Base-by-base conservation (phyloP, 139 green algal genomes). In the Asterochloris erici region DNA sequence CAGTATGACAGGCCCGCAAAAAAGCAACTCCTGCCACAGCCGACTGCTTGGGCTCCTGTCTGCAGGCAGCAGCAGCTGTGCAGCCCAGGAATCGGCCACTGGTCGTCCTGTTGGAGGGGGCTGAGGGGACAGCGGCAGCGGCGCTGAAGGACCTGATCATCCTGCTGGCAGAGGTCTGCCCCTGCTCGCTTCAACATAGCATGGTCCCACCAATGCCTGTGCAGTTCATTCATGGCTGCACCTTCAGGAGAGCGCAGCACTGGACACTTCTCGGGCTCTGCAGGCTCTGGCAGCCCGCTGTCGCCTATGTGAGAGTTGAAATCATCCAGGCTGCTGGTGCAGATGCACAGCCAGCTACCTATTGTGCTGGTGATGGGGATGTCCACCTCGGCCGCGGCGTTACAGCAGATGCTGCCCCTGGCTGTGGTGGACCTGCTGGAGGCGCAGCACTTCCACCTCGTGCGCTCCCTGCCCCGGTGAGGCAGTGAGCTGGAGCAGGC, bases 51-150 rank as follows among this genome's bases (percentile, higher is more conserved):
- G 11, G 60, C 23, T 24, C 15, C 38, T 23, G 1, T 4, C 24
- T 80, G 77, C 63, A 81, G 77, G 77, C 63, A 81, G 26, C 9
- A 14, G 11, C 12, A 28, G 61, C 28, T 13, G 27, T 63, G 73
- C 54, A 63, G n/a, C 16, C 14, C 13, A 60, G 28, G 9, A 2
- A 74, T 16, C 54, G 77, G 70, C 90, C 90, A 54, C 63, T 93
- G 73, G 90, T 90, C 16, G 74, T 93, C 4, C 38, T 93, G 27
- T 68, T 93, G 73, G 87, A 91, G 74, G 83, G 80, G 16, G 83
- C 82, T 17, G 90, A 93, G 28, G 74, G 68, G 0, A 78, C 83
- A 2, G 81, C 89, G 28, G 28, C 78, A 12, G 16, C 54, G 28
- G 78, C 80, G 9, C 84, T 93, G 21, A 66, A 85, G 2, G 85